These are phyloP conservation scores for Pyrenopolyporus hunteri DNA, from an alignment of 495 filamentous ascomycete species.

Conservation along the genomic window DNA sequence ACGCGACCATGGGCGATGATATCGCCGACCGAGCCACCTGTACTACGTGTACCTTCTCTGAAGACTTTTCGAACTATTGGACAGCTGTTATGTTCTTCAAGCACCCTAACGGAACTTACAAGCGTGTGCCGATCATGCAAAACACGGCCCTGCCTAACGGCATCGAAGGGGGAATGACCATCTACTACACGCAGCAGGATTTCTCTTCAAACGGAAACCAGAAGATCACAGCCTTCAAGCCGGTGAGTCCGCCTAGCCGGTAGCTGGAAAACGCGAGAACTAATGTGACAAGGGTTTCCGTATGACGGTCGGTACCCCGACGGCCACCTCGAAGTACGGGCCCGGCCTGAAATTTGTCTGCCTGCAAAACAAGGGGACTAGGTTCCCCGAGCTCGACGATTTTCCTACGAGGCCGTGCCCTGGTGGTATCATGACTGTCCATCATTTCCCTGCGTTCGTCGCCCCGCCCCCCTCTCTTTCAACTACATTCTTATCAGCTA, in stretches of 20 bases:
- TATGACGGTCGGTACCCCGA: constrained; percentile 58
- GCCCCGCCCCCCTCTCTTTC: not conserved
- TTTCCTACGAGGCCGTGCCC: constrained; percentile 54
- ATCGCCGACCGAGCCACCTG: constrained; percentile 50
- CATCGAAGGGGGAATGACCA: constrained; percentile 60
- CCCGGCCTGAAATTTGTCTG: constrained; percentile 57
- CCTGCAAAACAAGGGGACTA: constrained; percentile 51
- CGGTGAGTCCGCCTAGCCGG: constrained; percentile 39
- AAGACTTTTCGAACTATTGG: constrained; percentile 59
- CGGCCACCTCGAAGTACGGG: constrained; percentile 40
- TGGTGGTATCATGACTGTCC: constrained; percentile 59
- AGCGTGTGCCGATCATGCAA: constrained; percentile 56
- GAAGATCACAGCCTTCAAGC: constrained; percentile 58
- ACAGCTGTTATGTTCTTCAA: constrained; percentile 61
- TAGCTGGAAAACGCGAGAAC: not conserved
- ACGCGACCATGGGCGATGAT: constrained; percentile 55
- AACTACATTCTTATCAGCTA: not conserved
- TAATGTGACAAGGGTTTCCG: constrained; percentile 54
- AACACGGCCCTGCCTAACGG: constrained; percentile 55
- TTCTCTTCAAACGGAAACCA: constrained; percentile 52
- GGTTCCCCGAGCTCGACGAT: constrained; percentile 53
- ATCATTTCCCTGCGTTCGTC: constrained; percentile 59
- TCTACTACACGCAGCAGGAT: constrained; percentile 61
- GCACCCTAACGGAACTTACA: constrained; percentile 58
- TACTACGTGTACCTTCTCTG: constrained; percentile 55